Conservation (phyloP, 139 green algal species). For the Eudorina sp. region DNA sequence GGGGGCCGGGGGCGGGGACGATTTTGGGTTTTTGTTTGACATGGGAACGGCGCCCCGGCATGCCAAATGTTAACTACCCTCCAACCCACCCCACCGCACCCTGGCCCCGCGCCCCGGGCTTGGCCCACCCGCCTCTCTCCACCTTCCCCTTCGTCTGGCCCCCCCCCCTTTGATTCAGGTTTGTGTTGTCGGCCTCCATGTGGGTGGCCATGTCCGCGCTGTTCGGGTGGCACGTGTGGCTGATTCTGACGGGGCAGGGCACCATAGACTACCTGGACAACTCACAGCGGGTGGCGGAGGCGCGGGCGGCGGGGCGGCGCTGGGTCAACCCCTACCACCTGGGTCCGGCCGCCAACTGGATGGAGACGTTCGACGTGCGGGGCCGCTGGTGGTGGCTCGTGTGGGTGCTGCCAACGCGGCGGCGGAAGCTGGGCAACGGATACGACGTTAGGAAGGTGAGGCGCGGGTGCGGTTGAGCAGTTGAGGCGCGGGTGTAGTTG, state of each 20-base stretch:
- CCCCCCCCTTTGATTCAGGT: constrained; percentile 11
- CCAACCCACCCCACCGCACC: too few species aligned
- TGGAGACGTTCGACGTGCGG: constrained; percentile 70
- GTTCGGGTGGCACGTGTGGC: constrained; percentile 72
- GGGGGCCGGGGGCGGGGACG: too few species aligned
- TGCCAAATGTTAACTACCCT: too few species aligned
- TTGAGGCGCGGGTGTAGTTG: too few species aligned
- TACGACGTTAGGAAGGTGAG: constrained; percentile 12
- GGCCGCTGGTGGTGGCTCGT: constrained; percentile 71
- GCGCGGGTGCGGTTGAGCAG: too few species aligned
- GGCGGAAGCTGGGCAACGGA: constrained; percentile 56
- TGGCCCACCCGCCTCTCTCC: constrained; percentile 19
- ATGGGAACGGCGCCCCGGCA: too few species aligned
- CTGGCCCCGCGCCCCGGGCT: too few species aligned
- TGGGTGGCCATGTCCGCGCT: constrained; percentile 62
- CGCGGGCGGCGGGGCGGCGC: constrained; percentile 34
- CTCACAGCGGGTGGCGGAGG: constrained; percentile 13
- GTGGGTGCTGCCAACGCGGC: constrained; percentile 61
- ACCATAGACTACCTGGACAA: constrained; percentile 74
- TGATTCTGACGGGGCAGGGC: constrained; percentile 71
- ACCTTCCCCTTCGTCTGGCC: not conserved
- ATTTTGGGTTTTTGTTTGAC: too few species aligned
- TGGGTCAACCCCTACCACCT: constrained; percentile 73
- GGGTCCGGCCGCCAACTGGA: constrained; percentile 65
- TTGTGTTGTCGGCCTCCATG: constrained; percentile 53